Base-by-base conservation (phyloP, 2,329 filamentous ascomycete species). In the Aureobasidium sp. region DNA sequence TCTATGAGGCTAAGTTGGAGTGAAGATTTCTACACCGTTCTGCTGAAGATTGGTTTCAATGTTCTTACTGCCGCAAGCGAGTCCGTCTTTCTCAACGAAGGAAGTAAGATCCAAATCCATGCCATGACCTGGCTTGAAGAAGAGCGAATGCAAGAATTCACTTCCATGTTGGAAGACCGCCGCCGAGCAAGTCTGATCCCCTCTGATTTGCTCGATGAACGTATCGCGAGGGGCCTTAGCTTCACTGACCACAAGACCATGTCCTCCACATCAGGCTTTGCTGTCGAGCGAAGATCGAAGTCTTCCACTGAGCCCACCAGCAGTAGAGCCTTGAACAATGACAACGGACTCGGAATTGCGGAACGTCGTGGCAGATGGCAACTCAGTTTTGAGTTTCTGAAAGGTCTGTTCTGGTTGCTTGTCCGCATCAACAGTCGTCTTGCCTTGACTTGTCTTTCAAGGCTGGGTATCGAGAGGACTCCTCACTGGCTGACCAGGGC, bases 21-120 rank as follows among this genome's bases (percentile, higher is more conserved):
- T 61, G 95, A 97, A 79, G 94, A 99, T 72, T 97, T 97, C 71
- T 99, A 97, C 72, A 96, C 91, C 0, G 89, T 91, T 0, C 79
- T 97, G 5, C 80, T 97, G 3, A 87, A 92, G 63, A 85, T 91
- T 39, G 94, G 94, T 0, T 97, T 97, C 70, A 87, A 86, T 11
- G 86, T 93, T 13, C 85, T 97, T 64, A 96, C 91, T 0, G 93
- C 95, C 73, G 94, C 94, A 0, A 96, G 91, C 68, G 92, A 97
- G 74, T 93, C 93, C 3, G 94, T 97, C 0, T 97, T 96, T 70
- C 79, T 99, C 11, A 96, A 97, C 64, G 93, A 97, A 73, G 93
- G 93, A 49, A 84, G 84, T 44, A 82, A 82, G 1, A 85, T 97
- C 57, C 86, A 84, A 64, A 78, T 96, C 2, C 86, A 86, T 65